Evolutionary conservation across 129 eudicot species (phyloP).

Genomic region (Oenanthe sinensis): DNA sequence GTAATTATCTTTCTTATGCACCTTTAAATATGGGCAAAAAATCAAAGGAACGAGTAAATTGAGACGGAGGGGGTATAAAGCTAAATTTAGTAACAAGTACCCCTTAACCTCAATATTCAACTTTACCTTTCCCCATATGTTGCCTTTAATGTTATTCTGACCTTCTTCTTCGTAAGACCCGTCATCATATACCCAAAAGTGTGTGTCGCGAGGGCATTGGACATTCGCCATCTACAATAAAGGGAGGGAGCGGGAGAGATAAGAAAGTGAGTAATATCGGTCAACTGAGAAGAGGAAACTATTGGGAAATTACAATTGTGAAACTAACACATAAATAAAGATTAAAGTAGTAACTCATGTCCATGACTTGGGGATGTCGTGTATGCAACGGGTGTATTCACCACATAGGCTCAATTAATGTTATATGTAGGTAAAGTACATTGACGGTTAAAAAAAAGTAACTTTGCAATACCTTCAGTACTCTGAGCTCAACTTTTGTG

Average conservation of each 20-base stretch:
- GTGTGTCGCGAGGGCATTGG: constrained; percentile 42
- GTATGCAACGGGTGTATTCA: background rate
- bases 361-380: background rate
- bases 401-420: background rate
- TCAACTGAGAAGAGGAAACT: background rate
- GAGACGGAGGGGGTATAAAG: background rate
- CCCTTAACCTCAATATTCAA: background rate
- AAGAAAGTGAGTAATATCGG: background rate
- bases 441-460: background rate
- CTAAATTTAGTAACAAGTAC: background rate
- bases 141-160: constrained; percentile 49
- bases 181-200: constrained; percentile 49
- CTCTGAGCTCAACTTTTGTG: constrained; percentile 34
- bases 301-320: background rate
- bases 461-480: constrained; percentile 30
- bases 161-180: constrained; percentile 58
- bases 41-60: too few relatives aligned
- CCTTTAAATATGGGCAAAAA: too few relatives aligned
- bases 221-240: constrained; percentile 39
- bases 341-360: background rate
- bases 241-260: constrained; percentile 9
- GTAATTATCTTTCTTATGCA: too few relatives aligned
- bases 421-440: background rate
- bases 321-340: background rate
- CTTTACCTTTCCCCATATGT: constrained; percentile 49